Percentiles rank a stretch among this genome's conserved stretches.
These are phyloP conservation scores for Phytophthora hybrid DNA, from an alignment of 352 stramenopile species.

Conservation along the genomic window DNA sequence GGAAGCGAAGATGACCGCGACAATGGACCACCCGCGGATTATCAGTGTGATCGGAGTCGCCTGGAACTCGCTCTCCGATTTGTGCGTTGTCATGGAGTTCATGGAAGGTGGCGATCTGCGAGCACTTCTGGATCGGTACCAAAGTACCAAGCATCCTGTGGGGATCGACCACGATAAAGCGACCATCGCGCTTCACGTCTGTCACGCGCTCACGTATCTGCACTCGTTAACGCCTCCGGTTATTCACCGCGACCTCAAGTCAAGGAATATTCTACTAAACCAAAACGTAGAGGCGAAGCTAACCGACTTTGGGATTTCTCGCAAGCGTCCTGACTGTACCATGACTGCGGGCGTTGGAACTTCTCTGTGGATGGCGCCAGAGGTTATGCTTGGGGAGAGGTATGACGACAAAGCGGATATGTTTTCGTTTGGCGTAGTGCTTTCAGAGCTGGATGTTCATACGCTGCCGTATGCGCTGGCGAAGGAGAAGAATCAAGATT, in stretches of 20 bases:
- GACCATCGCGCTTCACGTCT: slow-evolving; percentile 46
- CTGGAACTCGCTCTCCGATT: slow-evolving; percentile 54
- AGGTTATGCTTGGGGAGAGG: slow-evolving; percentile 29
- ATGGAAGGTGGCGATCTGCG: slow-evolving; percentile 48
- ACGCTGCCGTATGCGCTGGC: slow-evolving; percentile 26
- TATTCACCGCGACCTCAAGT: slow-evolving; percentile 81
- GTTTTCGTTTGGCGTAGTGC: slow-evolving; percentile 41
- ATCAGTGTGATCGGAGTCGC: slow-evolving; percentile 24
- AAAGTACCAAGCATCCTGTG: slow-evolving; percentile 1
- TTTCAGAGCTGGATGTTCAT: slow-evolving; percentile 50
- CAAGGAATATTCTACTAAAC: slow-evolving; percentile 70
- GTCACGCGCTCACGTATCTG: slow-evolving; percentile 55
- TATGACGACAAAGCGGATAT: slow-evolving; percentile 39
- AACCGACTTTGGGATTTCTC: slow-evolving; percentile 58
- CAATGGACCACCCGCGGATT: slow-evolving; percentile 54
- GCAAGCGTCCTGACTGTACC: slow-evolving; percentile 18
- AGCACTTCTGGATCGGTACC: slow-evolving; percentile 31
- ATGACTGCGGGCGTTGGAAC: slow-evolving; percentile 34
- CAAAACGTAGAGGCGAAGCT: slow-evolving; percentile 52
- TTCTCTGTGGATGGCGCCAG: slow-evolving; percentile 30
- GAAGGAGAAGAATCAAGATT: slow-evolving; percentile 9
- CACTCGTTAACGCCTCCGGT: slow-evolving; percentile 51
- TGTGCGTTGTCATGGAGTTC: slow-evolving; percentile 53
- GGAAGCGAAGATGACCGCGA: slow-evolving; percentile 55
- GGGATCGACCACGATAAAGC: slow-evolving; percentile 19